Base-by-base conservation (phyloP, 129 eudicot species). In the Artemisia tridentata region DNA sequence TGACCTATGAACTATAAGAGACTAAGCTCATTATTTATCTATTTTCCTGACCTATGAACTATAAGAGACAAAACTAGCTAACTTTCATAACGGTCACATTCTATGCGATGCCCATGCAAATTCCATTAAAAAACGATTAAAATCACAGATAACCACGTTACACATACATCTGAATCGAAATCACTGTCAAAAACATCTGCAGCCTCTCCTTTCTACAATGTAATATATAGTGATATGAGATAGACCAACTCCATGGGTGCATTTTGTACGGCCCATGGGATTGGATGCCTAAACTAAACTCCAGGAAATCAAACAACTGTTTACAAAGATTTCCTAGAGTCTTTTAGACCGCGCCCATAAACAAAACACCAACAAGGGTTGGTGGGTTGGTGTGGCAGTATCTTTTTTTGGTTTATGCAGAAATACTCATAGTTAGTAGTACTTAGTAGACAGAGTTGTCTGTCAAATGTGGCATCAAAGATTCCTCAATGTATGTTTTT, bases 171-270 rank as follows among this genome's bases (percentile, higher is more conserved):
- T 70, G 85, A 92, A 79, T 93, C 91, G 63, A 93, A 93, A 67
- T 93, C 99, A 57, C 99, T 93, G 81, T 93, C 99, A 55, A 87
- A 93, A 68, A 90, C 93, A 80, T 93, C 99, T 10, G 78, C 99
- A 68, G 61, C 89, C 75, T 93, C 99, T 67, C 61, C 73, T 73
- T 90, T n/a, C 25, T 3, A 23, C 2, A 18, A 65, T 20, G 51
- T 77, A 48, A 49, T 50, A 49, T 50, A 51, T 73, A 60, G 75
- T 79, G 43, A 79, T 53, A 66, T 38, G 51, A 60, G 62, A 12
- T 54, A 68, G 27, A 51, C 65, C 61, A 68, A 54, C 34, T 51
- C 16, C 75, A 73, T 67, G 75, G 65, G 75, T 58, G 19, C 75
- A 34, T 79, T 67, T 73, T 57, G 69, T 18, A 67, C 41, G 65